Evolutionary conservation across 495 filamentous ascomycete genomes (phyloP).

Genomic region (Annulohypoxylon nitens): DNA sequence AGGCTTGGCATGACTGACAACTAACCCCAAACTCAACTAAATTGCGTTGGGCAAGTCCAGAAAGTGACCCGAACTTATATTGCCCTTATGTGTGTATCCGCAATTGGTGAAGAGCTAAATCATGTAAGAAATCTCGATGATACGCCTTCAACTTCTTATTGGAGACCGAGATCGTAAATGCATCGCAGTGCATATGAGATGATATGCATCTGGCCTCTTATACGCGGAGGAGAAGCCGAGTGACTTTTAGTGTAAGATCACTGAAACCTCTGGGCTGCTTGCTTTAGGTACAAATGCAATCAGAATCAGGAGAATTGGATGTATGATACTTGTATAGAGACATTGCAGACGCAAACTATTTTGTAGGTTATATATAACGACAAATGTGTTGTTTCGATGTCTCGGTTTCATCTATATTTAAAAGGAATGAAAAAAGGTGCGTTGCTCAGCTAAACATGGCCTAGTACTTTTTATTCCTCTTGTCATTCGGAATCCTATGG

Average conservation of each 20-base stretch:
- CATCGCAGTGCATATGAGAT: constrained; percentile 16
- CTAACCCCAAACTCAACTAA: background rate
- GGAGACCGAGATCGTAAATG: constrained; percentile 28
- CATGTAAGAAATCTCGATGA: constrained; percentile 20
- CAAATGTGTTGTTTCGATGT: constrained; percentile 4
- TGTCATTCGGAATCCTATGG: constrained; percentile 16
- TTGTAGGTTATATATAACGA: background rate
- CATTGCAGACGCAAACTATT: background rate
- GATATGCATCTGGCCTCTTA: constrained; percentile 30
- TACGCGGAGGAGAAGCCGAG: constrained; percentile 1
- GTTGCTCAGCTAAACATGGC: background rate
- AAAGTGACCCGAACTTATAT: constrained; percentile 8
- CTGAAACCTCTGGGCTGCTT: background rate
- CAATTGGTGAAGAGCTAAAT: constrained; percentile 10
- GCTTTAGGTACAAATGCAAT: too few species aligned
- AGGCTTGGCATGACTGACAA: constrained; percentile 1
- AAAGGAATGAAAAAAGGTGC: background rate
- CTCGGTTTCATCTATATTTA: constrained; percentile 23
- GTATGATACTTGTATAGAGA: too few species aligned
- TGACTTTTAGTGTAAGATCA: constrained; percentile 5
- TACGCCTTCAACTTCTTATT: constrained; percentile 27
- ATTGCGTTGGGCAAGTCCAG: constrained; percentile 10
- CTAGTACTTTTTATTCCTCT: constrained; percentile 17
- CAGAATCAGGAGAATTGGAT: too few species aligned
- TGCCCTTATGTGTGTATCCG: constrained; percentile 13